Evolutionary conservation across 176 grass and related monocot genomes (phyloP).

Genomic region (Bothriochloa decipiens): DNA sequence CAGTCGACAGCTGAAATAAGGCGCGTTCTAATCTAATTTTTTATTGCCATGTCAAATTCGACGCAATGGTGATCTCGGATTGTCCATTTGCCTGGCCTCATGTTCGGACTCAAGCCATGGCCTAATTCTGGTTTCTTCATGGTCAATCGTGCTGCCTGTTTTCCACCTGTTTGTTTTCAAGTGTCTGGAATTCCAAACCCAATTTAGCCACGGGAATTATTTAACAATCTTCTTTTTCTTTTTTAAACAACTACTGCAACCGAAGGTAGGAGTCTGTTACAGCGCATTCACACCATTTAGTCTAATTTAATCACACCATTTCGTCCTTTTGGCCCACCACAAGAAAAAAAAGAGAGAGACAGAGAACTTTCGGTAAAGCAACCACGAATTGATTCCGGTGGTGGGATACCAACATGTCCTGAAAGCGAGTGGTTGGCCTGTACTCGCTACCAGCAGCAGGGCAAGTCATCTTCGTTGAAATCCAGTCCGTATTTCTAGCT

Average conservation of each 20-base stretch:
- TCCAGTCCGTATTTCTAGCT: not conserved
- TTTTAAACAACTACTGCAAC: not conserved
- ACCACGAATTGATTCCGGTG: not conserved
- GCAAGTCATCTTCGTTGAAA: not conserved
- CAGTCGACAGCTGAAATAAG: not conserved
- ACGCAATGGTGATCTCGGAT: not conserved
- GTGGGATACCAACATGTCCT: slow-evolving; percentile 1
- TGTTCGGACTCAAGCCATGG: not conserved
- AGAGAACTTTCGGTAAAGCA: not conserved
- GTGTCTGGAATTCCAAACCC: not conserved
- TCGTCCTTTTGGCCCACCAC: not conserved
- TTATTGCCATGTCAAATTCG: not conserved
- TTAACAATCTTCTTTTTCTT: not conserved
- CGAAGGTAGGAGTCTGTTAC: not conserved
- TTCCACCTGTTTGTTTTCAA: not conserved
- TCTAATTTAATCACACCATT: not conserved
- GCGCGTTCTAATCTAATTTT: not conserved
- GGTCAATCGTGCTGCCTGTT: not conserved
- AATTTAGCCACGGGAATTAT: not conserved
- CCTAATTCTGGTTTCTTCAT: not conserved
- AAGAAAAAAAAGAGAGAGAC: not conserved
- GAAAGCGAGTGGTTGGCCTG: slow-evolving; percentile 13
- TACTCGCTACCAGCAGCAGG: not conserved
- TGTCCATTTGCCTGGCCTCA: not conserved
- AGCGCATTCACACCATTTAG: not conserved